Conservation (phyloP, 768 basidiomycete species). For the Leccinum barrowsii region DNA sequence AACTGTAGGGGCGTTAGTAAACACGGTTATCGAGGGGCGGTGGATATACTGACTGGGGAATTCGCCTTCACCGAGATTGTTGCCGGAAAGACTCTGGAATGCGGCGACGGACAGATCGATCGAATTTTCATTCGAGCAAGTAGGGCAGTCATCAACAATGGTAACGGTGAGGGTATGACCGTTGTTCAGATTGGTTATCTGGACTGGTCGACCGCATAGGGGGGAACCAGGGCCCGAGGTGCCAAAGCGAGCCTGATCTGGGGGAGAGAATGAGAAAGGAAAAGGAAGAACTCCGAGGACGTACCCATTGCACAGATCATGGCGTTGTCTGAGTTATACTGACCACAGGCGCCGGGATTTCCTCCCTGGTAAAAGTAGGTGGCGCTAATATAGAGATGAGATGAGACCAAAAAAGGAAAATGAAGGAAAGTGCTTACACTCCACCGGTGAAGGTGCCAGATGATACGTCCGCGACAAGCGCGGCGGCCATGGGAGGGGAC, state of each 20-base stretch:
- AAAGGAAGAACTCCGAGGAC: conserved; percentile 12
- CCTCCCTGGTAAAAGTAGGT: conserved; percentile 73
- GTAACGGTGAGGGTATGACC: conserved; percentile 53
- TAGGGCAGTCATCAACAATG: conserved; percentile 81
- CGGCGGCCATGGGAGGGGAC: background rate
- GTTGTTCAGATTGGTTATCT: conserved; percentile 58
- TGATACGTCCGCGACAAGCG: conserved; percentile 21
- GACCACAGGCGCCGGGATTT: conserved; percentile 78
- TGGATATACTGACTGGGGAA: conserved; percentile 49
- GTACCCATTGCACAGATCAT: conserved; percentile 62
- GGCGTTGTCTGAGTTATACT: conserved; percentile 50
- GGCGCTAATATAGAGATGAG: conserved; percentile 36
- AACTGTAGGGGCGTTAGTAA: conserved; percentile 21
- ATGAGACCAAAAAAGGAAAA: background rate
- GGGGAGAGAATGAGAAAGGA: conserved; percentile 3
- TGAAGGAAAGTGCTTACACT: conserved; percentile 34
- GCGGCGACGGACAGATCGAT: conserved; percentile 73
- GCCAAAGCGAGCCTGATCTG: conserved; percentile 54
- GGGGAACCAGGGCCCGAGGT: conserved; percentile 41
- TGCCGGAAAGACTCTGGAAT: conserved; percentile 53
- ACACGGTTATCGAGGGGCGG: background rate
- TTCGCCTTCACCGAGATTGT: conserved; percentile 42
- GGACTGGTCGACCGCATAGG: conserved; percentile 64
- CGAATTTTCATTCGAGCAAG: conserved; percentile 60
- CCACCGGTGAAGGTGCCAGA: conserved; percentile 32